Evolutionary conservation across 1,284 basidiomycete genomes (phyloP).

Genomic region (Ganoderma lucidum): DNA sequence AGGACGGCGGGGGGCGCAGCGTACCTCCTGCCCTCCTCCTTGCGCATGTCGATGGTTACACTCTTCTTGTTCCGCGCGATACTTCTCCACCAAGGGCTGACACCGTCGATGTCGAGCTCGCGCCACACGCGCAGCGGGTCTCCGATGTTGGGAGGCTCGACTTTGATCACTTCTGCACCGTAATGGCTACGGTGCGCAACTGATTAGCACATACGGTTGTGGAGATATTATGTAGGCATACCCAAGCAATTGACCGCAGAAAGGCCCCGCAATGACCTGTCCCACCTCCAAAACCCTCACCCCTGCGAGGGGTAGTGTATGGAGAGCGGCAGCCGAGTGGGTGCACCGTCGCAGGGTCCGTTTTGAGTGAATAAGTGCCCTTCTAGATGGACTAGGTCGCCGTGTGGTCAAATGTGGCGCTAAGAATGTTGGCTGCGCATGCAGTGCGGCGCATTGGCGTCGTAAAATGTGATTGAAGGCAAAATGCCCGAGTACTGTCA

Average conservation of each 20-base stretch:
- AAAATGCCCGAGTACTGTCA: background rate
- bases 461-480: background rate
- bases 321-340: background rate
- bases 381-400: background rate
- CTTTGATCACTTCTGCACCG: constrained; percentile 75
- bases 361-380: background rate
- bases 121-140: constrained; percentile 77
- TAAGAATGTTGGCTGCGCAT: background rate
- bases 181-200: constrained; percentile 53
- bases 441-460: background rate
- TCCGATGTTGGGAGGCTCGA: constrained; percentile 67
- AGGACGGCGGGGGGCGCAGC: constrained; percentile 33
- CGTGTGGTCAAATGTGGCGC: background rate
- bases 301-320: constrained; percentile 58
- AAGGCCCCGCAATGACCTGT: constrained; percentile 75
- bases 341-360: background rate
- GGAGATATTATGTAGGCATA: constrained; percentile 38
- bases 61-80: constrained; percentile 78
- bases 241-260: constrained; percentile 76
- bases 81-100: constrained; percentile 77
- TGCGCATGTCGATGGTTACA: constrained; percentile 69
- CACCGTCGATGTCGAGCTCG: constrained; percentile 72
- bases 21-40: constrained; percentile 67
- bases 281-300: constrained; percentile 74
- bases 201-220: background rate